Evolutionary conservation across 2,329 filamentous ascomycete species (phyloP).

Genomic region (Didymellaceae sp.): DNA sequence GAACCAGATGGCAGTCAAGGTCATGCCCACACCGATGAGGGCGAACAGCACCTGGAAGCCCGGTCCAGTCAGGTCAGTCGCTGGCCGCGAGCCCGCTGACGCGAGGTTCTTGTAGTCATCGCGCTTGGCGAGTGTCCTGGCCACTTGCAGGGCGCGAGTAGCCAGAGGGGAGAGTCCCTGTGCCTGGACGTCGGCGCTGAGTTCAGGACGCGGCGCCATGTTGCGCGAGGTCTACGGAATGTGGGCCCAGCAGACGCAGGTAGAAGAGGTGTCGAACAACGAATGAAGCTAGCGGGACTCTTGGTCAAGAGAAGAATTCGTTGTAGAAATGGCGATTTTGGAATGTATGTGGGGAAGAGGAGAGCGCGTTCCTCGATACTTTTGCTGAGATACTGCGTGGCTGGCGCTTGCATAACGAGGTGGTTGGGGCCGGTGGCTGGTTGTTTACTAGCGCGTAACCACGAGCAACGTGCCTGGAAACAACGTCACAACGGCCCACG

Average conservation of each 20-base stretch:
- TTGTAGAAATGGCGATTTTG: constrained; percentile 13
- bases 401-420: constrained; percentile 12
- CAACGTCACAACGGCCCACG: constrained; percentile 5
- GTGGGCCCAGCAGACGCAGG: constrained; percentile 16
- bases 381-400: constrained; percentile 11
- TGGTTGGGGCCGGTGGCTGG: constrained; percentile 13
- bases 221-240: constrained; percentile 24
- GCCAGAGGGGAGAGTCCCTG: constrained; percentile 39
- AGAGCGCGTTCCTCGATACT: constrained; percentile 11
- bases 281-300: constrained; percentile 15
- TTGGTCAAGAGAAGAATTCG: background rate
- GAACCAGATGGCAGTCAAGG: constrained; percentile 86
- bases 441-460: constrained; percentile 13
- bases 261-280: constrained; percentile 10
- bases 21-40: constrained; percentile 78
- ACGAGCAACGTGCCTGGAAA: constrained; percentile 2
- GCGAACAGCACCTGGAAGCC: constrained; percentile 87
- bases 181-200: constrained; percentile 23
- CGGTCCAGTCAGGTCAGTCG: constrained; percentile 53
- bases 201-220: constrained; percentile 42
- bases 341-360: constrained; percentile 16
- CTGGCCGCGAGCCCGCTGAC: constrained; percentile 44
- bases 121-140: constrained; percentile 41
- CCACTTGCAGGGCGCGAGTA: constrained; percentile 35
- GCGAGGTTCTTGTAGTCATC: constrained; percentile 31